Evolutionary conservation across 768 basidiomycete species (phyloP), one percentile per base, ranked within the genome.

Genomic region (Leccinum truebloodii): DNA sequence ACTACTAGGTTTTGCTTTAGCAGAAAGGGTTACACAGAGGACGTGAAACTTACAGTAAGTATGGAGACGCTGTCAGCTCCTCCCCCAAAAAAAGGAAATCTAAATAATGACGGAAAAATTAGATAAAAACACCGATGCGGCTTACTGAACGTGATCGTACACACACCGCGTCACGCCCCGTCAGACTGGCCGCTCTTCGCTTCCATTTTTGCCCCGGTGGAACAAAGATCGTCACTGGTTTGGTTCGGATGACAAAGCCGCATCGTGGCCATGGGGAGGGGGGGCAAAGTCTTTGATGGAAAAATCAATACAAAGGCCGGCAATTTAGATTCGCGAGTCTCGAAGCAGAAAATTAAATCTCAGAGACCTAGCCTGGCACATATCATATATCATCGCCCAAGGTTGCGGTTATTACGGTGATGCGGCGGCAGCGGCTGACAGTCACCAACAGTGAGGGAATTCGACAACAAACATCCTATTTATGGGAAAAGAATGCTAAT

Each of bases 201-300:
- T 69, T 69, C 69, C 68, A 71, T 69, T 69, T 66, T 41, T 50
- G 60, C 50, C 44, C 44, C 24, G 57, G 59, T 46, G 54, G 65
- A 64, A 59, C 59, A 70, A 63, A 58, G 62, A 64, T 66, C 56
- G 58, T 59, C 59, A 63, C 51, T 46, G 52, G 54, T 54, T 52
- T 57, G 53, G 56, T 46, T 52, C 49, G 59, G 61, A 48, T 62
- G 60, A 59, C 63, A 64, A 64, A 39, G 58, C 57, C 55, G 50
- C 57, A 51, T 60, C 54, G 54, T 55, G 53, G 50, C 44, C 44
- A 60, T 51, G 55, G 49, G 49, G 51, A 52, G 62, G 51, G 46
- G 28, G 24, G 34, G 51, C n/a, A 59, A 24, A 18, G 32, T 57
- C 39, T 54, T 44, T 63, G 58, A 68, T 66, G 61, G 52, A 63